Conservation (phyloP, 176 grass and related monocot species). For the Eragrostis nindensis region DNA sequence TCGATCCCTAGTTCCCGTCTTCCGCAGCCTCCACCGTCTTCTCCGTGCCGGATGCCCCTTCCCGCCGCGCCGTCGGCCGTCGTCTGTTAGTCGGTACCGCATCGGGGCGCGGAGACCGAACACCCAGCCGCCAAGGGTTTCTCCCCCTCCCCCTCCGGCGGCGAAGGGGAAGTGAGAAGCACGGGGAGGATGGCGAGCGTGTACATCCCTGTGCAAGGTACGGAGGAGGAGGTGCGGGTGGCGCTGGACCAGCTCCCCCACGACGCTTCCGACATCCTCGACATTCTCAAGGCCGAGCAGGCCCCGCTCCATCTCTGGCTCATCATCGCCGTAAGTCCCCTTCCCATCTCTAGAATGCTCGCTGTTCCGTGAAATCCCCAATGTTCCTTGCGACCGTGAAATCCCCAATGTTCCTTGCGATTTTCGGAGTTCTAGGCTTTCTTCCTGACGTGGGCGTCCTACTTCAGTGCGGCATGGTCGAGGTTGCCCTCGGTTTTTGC, state of each 20-base stretch:
- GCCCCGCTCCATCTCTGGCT: constrained; percentile 95
- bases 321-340: constrained; percentile 70
- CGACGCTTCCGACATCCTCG: constrained; percentile 90
- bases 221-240: constrained; percentile 94
- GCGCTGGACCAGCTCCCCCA: constrained; percentile 81
- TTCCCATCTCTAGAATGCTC: neutral
- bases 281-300: constrained; percentile 98
- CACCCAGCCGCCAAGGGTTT: neutral
- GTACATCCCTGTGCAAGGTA: constrained; percentile 96
- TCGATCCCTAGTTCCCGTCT: neutral
- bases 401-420: neutral
- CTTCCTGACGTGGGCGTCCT: neutral
- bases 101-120: neutral
- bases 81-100: neutral
- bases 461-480: neutral
- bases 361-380: neutral
- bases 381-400: neutral
- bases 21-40: neutral
- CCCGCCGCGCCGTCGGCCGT: neutral
- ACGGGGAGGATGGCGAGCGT: constrained; percentile 64
- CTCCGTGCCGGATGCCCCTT: neutral
- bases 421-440: neutral
- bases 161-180: constrained; percentile 12
- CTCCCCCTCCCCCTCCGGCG: neutral
- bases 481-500: neutral